These are phyloP conservation scores for Epichloe bromicola DNA, from an alignment of 2,329 filamentous ascomycete genomes.

Conservation along the genomic window DNA sequence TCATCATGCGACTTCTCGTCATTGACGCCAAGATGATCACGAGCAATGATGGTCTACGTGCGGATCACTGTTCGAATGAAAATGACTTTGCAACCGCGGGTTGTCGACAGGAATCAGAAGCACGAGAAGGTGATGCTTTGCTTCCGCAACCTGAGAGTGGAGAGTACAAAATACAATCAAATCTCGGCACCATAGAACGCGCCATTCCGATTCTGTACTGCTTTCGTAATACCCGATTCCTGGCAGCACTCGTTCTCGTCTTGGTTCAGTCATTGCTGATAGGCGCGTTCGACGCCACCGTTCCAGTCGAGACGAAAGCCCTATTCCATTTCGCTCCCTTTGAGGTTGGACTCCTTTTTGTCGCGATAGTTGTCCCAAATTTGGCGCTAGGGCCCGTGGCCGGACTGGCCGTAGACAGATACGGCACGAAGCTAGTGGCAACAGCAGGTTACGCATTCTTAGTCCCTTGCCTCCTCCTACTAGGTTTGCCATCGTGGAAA, in stretches of 20 bases:
- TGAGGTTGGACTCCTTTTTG: background rate
- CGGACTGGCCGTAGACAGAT: conserved; percentile 3
- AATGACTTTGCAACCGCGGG: no score
- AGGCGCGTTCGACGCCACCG: background rate
- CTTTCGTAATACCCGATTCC: background rate
- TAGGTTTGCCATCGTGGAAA: background rate
- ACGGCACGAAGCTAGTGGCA: conserved; percentile 4
- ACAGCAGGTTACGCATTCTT: background rate
- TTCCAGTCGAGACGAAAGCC: background rate
- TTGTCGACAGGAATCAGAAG: background rate
- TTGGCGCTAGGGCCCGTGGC: conserved; percentile 1
- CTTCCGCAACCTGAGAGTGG: background rate
- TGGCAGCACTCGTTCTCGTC: background rate
- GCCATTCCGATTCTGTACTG: conserved; percentile 1
- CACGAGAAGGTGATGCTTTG: background rate
- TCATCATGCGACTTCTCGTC: background rate
- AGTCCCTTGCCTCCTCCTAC: background rate
- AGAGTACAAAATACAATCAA: background rate
- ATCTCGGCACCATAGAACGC: background rate
- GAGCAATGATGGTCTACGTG: background rate
- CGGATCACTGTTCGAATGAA: no score
- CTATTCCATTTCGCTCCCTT: background rate
- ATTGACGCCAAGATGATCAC: background rate
- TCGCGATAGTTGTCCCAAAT: background rate
- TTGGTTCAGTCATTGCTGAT: background rate